Evolutionary conservation across 176 grass and related monocot species (phyloP), one percentile per base, ranked within the genome.

Genomic region (Urochloa ruziziensis): DNA sequence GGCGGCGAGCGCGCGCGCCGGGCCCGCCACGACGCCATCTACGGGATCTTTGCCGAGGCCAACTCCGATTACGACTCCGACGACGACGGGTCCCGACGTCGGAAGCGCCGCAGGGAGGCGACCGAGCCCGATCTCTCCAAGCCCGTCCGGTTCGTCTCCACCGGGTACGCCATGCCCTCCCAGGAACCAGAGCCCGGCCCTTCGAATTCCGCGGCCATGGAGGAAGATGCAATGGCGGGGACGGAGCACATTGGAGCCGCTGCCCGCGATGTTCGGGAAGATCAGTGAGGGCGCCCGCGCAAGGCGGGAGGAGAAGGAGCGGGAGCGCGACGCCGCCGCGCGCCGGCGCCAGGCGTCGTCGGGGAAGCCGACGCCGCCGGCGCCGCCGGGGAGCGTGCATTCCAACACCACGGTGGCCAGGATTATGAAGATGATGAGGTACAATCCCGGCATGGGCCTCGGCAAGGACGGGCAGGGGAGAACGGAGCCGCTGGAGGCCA

Each of bases 401-500:
- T 35, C 35, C 15, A 86, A 94, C 63, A 51, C 28, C 7, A 94
- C 65, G 79, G 94, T 92, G 73, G 77, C 86, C 37, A 88, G 90
- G 37, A 60, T 91, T 33, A 97, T 94, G 86, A 42, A 39, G 3
- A 76, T 46, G 63, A 90, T 88, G 91, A 89, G 87, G 43, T 86
- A 90, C 82, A 75, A 83, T 66, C 30, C 25, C 24, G 89, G 93
- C 29, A 56, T 16, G 49, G 94, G 89, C 8, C 88, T 97, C 16
- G 91, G 89, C 58, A 97, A 94, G 82, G 67, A 93, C 73, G 70
- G 62, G 43, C 91, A 91, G 63, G 91, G 94, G 24, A 97, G 83
- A 18, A 43, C 82, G 0, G 78, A 70, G 0, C 89, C 94, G 4
- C 2, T 94, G 23, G 84, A 88, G 65, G 42, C 25, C 43, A 86